Base-by-base conservation (phyloP, 2,329 filamentous ascomycete species). In the Penicillium sp. region DNA sequence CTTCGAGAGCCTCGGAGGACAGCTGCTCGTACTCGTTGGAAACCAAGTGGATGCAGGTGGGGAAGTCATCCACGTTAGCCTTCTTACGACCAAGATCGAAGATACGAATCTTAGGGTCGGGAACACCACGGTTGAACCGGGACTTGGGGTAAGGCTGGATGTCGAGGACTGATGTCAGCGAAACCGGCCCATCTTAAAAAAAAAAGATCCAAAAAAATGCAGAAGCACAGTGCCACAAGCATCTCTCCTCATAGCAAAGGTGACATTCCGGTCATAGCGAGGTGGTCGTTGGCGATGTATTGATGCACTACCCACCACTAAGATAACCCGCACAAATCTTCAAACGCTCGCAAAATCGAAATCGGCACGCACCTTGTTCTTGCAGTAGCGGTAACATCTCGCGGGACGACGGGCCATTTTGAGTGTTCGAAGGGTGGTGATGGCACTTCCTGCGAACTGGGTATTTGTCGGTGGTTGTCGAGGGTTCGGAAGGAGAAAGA, bases 21-120 rank as follows among this genome's bases (percentile, higher is more conserved):
- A 99, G 85, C 88, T 99, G 94, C 85, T 99, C 94, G 85, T 96
- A 97, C 85, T 99, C 94, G 88, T 99, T 97, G 85, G 93, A 97
- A 77, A 97, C 93, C 78, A 99, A 85, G 88, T 99, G 94, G 76
- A 97, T 89, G 86, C 94, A 96, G 76, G 93, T 90, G 77, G 94
- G 94, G 89, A 99, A 99, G 81, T 99, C 94, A 81, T 99, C 94
- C 81, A 97, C 94, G 81, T 88, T 92, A 74, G 94, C 94, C 81
- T 90, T 89, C 92, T 99, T 99, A 82, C 92, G 90, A 81, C 92
- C 92, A 72, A 97, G 89, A 84, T 96, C 92, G 85, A 96, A 99
- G 86, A 99, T 99, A 78, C 92, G 89, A 78, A 97, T 86, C 81
- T 87, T 87, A 67, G 85, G 82, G 77, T 87, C 84, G 70, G 83